Evolutionary conservation across 805 yeast genomes (phyloP).

Genomic region (Deakozyma indianensis): DNA sequence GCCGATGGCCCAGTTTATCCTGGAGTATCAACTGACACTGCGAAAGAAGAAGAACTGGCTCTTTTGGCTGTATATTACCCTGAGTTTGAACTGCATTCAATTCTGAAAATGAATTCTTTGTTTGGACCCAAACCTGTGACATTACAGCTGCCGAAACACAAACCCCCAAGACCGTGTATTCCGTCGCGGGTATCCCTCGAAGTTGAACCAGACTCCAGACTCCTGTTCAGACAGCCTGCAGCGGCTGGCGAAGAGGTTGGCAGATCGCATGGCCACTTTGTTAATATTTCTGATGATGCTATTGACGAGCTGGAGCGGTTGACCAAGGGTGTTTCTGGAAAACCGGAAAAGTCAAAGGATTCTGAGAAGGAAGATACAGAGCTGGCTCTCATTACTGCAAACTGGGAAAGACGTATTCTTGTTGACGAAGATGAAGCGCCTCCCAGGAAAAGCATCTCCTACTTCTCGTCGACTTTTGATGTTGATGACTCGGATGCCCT

Average conservation of each 20-base stretch:
- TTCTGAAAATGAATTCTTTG: slow-evolving; percentile 49
- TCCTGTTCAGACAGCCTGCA: slow-evolving; percentile 2
- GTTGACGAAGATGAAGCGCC: slow-evolving; percentile 24
- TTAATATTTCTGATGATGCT: neutral
- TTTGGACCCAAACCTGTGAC: slow-evolving; percentile 49
- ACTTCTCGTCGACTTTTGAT: neutral
- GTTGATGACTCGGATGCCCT: slow-evolving; percentile 30
- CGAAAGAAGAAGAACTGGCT: slow-evolving; percentile 10
- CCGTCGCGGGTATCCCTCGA: slow-evolving; percentile 52
- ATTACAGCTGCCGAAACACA: slow-evolving; percentile 39
- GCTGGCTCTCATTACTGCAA: slow-evolving; percentile 1
- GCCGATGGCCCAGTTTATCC: slow-evolving; percentile 5
- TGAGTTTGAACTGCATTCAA: slow-evolving; percentile 37
- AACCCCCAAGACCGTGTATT: slow-evolving; percentile 16
- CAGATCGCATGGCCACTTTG: neutral
- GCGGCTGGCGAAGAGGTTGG: slow-evolving; percentile 17
- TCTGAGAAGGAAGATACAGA: neutral
- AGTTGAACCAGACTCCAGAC: slow-evolving; percentile 35
- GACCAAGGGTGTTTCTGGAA: neutral
- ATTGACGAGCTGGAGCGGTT: neutral
- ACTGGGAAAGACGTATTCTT: neutral
- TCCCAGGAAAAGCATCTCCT: neutral
- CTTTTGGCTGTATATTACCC: slow-evolving; percentile 38
- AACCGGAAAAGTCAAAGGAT: neutral
- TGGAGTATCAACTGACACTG: slow-evolving; percentile 5